These are phyloP conservation scores for Gyromitra esculenta DNA, from an alignment of 2,329 filamentous ascomycete species.

Conservation along the genomic window DNA sequence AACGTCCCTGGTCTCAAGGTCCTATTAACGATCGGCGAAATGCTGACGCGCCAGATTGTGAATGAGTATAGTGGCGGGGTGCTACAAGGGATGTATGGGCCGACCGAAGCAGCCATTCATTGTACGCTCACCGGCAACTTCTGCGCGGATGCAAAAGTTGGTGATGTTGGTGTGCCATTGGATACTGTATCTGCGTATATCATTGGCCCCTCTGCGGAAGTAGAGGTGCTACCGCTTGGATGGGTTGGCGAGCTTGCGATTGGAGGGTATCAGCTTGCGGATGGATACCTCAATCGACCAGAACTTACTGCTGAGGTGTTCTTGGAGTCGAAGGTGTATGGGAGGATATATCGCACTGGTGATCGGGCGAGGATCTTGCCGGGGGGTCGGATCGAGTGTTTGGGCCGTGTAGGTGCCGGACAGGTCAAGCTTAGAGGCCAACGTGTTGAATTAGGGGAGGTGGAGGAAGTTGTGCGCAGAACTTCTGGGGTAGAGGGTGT, in stretches of 20 bases:
- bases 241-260: slow-evolving; percentile 82
- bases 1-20: slow-evolving; percentile 75
- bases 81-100: slow-evolving; percentile 92
- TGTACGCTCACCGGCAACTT: slow-evolving; percentile 79
- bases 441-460: slow-evolving; percentile 80
- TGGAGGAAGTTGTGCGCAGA: slow-evolving; percentile 75
- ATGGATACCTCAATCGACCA: slow-evolving; percentile 81
- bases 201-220: slow-evolving; percentile 62
- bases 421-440: slow-evolving; percentile 90
- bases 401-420: slow-evolving; percentile 79
- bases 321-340: slow-evolving; percentile 71
- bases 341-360: slow-evolving; percentile 81
- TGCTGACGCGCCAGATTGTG: slow-evolving; percentile 81
- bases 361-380: slow-evolving; percentile 77
- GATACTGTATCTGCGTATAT: slow-evolving; percentile 83
- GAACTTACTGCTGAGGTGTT: slow-evolving; percentile 79
- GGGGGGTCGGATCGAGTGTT: slow-evolving; percentile 79
- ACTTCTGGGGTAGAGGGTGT: slow-evolving; percentile 71
- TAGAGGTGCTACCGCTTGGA: slow-evolving; percentile 71
- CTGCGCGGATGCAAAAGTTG: slow-evolving; percentile 66
- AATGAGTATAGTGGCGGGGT: slow-evolving; percentile 79
- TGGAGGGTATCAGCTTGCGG: slow-evolving; percentile 80
- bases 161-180: slow-evolving; percentile 79
- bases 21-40: slow-evolving; percentile 89
- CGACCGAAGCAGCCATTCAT: slow-evolving; percentile 90